These are phyloP conservation scores for Furcasterigmium furcatum DNA, from an alignment of 2,329 filamentous ascomycete genomes.

Conservation along the genomic window DNA sequence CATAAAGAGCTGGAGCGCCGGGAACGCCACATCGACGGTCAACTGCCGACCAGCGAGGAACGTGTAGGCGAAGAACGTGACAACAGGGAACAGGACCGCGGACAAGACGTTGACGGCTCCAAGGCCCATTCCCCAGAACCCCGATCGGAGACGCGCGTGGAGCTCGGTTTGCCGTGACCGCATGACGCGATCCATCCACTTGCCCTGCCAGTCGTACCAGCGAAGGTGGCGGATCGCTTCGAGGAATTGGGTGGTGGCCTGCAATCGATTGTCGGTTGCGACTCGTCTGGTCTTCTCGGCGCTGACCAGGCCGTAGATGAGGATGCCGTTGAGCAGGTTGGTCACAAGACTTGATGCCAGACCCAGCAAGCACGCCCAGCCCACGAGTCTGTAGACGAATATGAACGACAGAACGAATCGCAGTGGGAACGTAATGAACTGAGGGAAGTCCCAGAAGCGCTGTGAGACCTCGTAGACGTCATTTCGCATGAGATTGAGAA, in stretches of 20 bases:
- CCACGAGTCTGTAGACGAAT: slow-evolving; percentile 75
- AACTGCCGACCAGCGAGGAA: slow-evolving; percentile 64
- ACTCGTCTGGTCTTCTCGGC: slow-evolving; percentile 69
- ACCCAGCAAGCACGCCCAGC: slow-evolving; percentile 74
- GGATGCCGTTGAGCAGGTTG: slow-evolving; percentile 64
- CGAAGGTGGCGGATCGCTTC: slow-evolving; percentile 78
- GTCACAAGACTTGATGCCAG: slow-evolving; percentile 66
- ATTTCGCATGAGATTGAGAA: slow-evolving; percentile 80
- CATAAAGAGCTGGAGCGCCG: slow-evolving; percentile 75
- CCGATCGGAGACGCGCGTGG: slow-evolving; percentile 59
- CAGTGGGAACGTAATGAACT: slow-evolving; percentile 72
- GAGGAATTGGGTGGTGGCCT: slow-evolving; percentile 81
- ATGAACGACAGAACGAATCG: slow-evolving; percentile 71
- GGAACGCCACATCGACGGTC: slow-evolving; percentile 80
- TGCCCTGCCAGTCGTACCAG: slow-evolving; percentile 80
- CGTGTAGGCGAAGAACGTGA: slow-evolving; percentile 80
- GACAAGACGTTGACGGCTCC: slow-evolving; percentile 67
- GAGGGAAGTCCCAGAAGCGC: slow-evolving; percentile 82
- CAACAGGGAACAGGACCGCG: slow-evolving; percentile 73
- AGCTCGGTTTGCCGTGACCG: slow-evolving; percentile 66
- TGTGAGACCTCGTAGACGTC: slow-evolving; percentile 83
- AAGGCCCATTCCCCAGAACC: slow-evolving; percentile 61
- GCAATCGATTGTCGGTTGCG: slow-evolving; percentile 74
- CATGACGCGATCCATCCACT: slow-evolving; percentile 70
- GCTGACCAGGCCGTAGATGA: slow-evolving; percentile 63